Evolutionary conservation across 768 basidiomycete species (phyloP).

Genomic region (Leucocoprinus leucothites): DNA sequence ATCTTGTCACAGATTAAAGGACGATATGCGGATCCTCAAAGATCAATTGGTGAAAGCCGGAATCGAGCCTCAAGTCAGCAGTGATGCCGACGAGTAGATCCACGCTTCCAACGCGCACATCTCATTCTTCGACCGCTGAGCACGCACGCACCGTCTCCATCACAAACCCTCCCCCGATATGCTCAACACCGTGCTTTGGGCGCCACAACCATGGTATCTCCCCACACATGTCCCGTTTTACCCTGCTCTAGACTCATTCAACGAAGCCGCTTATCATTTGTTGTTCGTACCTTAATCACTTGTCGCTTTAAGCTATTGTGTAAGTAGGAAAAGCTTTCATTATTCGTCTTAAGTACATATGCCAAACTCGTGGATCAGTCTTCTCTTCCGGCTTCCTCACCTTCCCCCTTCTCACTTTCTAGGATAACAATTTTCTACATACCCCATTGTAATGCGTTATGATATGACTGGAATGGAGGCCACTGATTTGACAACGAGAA

Average conservation of each 20-base stretch:
- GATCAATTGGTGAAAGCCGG: conserved; percentile 34
- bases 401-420: not conserved
- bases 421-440: not conserved
- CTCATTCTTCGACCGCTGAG: not conserved
- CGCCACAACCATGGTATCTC: not conserved
- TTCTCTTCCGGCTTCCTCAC: not conserved
- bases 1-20: conserved; percentile 55
- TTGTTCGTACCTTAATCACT: not conserved
- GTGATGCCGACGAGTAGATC: conserved; percentile 6
- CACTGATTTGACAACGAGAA: not conserved
- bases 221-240: not conserved
- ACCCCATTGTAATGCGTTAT: conserved; percentile 6
- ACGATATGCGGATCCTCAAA: conserved; percentile 52
- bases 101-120: not conserved
- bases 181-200: not conserved
- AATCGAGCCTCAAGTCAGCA: conserved; percentile 8
- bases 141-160: not conserved
- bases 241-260: not conserved
- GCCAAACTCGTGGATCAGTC: not conserved
- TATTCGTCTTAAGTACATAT: not conserved
- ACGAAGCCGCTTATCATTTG: no score
- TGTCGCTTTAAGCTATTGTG: conserved; percentile 8
- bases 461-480: not conserved
- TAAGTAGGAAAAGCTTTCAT: conserved; percentile 5
- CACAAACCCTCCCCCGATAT: not conserved